Evolutionary conservation across 495 filamentous ascomycete genomes (phyloP).

Genomic region (Platismatia glauca): DNA sequence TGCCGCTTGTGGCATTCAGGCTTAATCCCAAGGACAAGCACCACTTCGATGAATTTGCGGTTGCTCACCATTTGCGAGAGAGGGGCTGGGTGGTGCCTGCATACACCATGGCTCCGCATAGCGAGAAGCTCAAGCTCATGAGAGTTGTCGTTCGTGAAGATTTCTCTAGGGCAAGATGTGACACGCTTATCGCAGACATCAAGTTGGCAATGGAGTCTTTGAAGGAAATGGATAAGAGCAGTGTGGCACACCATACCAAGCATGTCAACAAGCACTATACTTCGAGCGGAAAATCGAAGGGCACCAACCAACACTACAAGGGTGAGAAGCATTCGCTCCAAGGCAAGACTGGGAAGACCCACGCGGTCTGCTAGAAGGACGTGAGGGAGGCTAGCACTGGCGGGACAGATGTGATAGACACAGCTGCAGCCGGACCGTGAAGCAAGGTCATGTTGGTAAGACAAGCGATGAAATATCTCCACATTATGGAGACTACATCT

Average conservation of each 20-base stretch:
- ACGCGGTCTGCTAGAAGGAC: conserved; percentile 61
- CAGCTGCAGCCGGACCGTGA: neutral
- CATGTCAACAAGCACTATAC: conserved; percentile 49
- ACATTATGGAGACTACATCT: neutral
- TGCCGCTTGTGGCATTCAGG: conserved; percentile 81
- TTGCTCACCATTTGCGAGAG: conserved; percentile 73
- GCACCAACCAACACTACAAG: conserved; percentile 58
- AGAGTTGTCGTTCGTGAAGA: conserved; percentile 84
- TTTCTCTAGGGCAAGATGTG: conserved; percentile 68
- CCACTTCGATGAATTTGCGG: conserved; percentile 71
- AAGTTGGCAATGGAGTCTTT: conserved; percentile 59
- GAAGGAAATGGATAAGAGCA: conserved; percentile 61
- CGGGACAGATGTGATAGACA: neutral
- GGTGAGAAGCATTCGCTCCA: conserved; percentile 77
- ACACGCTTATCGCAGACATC: conserved; percentile 63
- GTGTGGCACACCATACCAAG: conserved; percentile 50
- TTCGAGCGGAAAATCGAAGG: conserved; percentile 45
- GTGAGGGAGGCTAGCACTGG: neutral
- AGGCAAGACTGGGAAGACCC: conserved; percentile 82
- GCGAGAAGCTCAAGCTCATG: conserved; percentile 70
- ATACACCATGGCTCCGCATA: conserved; percentile 89
- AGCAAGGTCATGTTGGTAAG: neutral
- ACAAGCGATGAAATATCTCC: neutral
- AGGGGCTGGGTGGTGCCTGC: conserved; percentile 87
- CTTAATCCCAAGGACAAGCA: conserved; percentile 49